phyloP scores from a whole-genome alignment of 31 red algal species.

The Pterothamnion heteromorphum region DNA sequence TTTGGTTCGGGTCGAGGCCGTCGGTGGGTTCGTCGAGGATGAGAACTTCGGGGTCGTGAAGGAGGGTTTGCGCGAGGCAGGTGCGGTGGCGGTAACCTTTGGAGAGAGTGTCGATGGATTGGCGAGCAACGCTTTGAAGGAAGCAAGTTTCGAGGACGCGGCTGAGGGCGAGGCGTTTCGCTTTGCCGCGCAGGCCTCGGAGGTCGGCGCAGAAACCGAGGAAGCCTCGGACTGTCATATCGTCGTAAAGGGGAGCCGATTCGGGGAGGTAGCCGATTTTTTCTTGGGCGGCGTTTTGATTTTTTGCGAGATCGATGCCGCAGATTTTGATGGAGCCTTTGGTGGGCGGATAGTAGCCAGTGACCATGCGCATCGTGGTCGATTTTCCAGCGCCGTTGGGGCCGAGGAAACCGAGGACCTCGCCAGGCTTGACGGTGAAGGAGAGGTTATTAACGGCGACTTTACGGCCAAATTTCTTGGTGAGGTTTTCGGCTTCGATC shows the following conservation, averaged over 20 bases:
- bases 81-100: slow-evolving; percentile 40
- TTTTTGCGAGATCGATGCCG: slow-evolving; percentile 24
- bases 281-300: neutral
- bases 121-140: neutral
- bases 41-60: slow-evolving; percentile 41
- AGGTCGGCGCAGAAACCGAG: slow-evolving; percentile 29
- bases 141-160: neutral
- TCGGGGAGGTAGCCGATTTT: slow-evolving; percentile 44
- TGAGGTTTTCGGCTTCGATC: neutral
- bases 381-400: slow-evolving; percentile 50
- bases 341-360: slow-evolving; percentile 4
- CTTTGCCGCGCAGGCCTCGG: neutral
- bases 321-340: neutral
- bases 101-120: neutral
- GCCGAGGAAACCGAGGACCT: slow-evolving; percentile 43
- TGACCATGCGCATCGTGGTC: slow-evolving; percentile 38
- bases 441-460: neutral
- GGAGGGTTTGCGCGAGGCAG: slow-evolving; percentile 21
- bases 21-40: slow-evolving; percentile 46
- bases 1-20: slow-evolving; percentile 50
- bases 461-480: neutral
- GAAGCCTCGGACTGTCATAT: slow-evolving; percentile 16
- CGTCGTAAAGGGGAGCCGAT: slow-evolving; percentile 29
- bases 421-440: neutral
- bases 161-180: neutral